These are phyloP conservation scores for Plasmodium inui DNA, from an alignment of 169 alveolate species.

Conservation along the genomic window DNA sequence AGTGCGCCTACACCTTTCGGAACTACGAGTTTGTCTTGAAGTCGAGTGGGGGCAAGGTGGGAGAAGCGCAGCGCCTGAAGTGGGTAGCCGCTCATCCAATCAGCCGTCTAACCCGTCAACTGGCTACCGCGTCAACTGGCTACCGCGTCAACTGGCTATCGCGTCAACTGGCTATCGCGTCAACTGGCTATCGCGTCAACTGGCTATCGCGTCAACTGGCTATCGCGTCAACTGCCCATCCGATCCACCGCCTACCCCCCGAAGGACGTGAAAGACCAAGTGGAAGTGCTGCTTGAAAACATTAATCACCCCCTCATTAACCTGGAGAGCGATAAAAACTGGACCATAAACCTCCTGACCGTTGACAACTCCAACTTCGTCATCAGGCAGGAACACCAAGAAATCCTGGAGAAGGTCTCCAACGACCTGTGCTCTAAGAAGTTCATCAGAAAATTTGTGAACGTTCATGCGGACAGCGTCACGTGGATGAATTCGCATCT, in stretches of 20 bases:
- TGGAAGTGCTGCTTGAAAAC: constrained; percentile 9
- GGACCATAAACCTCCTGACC: constrained; percentile 16
- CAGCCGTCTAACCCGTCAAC: neutral
- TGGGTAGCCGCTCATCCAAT: neutral
- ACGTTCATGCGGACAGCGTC: constrained; percentile 4
- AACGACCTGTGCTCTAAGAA: constrained; percentile 58
- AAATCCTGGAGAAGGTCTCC: constrained; percentile 45
- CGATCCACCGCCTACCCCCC: neutral
- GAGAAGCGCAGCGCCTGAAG: neutral
- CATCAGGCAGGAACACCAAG: constrained; percentile 18
- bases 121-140: too few species aligned
- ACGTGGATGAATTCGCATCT: constrained; percentile 51
- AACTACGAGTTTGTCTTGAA: constrained; percentile 25
- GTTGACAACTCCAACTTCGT: neutral
- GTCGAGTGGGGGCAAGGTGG: constrained; percentile 11
- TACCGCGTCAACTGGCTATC: too few species aligned
- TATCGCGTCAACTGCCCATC: too few species aligned
- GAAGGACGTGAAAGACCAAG: neutral
- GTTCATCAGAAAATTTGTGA: constrained; percentile 17
- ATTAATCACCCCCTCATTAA: constrained; percentile 21
- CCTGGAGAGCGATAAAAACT: constrained; percentile 32
- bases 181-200: too few species aligned
- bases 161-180: too few species aligned
- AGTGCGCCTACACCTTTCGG: constrained; percentile 26
- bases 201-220: too few species aligned